These are phyloP conservation scores for Chrysoporthe austroafricana DNA, from an alignment of 2,329 filamentous ascomycete genomes.

Conservation along the genomic window DNA sequence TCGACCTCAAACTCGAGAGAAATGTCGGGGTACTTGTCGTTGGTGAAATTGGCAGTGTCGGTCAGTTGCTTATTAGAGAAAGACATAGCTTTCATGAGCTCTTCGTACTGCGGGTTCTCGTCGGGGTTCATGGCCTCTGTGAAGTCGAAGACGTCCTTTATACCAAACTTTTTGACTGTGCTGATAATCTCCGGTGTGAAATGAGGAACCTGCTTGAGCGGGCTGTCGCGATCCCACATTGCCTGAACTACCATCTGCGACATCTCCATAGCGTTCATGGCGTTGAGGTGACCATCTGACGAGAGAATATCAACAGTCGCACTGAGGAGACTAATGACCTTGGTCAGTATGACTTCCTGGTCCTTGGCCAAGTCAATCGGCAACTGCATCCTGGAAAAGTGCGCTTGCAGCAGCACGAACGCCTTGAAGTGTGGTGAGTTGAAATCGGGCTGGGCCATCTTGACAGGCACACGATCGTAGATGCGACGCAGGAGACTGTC, in stretches of 20 bases:
- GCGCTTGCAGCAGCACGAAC: conserved; percentile 94
- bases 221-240: conserved; percentile 98
- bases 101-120: conserved; percentile 81
- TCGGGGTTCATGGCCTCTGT: conserved; percentile 98
- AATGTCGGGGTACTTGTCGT: conserved; percentile 93
- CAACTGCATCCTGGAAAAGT: conserved; percentile 96
- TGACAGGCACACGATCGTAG: conserved; percentile 92
- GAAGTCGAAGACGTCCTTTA: conserved; percentile 96
- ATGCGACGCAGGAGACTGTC: conserved; percentile 85
- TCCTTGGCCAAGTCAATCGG: conserved; percentile 96
- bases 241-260: conserved; percentile 98
- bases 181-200: conserved; percentile 84
- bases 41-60: conserved; percentile 93
- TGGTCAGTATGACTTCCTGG: conserved; percentile 83
- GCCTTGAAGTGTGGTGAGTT: conserved; percentile 99
- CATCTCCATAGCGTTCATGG: conserved; percentile 98
- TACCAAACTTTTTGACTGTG: conserved; percentile 77
- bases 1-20: conserved; percentile 88
- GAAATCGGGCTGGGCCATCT: conserved; percentile 84
- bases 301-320: conserved; percentile 94
- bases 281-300: conserved; percentile 93
- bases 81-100: conserved; percentile 76
- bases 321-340: conserved; percentile 84
- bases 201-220: conserved; percentile 96
- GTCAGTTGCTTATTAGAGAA: conserved; percentile 81